Evolutionary conservation across 257 asterid species (phyloP), one percentile per base, ranked within the genome.

Genomic region (Scutellaria barbata): DNA sequence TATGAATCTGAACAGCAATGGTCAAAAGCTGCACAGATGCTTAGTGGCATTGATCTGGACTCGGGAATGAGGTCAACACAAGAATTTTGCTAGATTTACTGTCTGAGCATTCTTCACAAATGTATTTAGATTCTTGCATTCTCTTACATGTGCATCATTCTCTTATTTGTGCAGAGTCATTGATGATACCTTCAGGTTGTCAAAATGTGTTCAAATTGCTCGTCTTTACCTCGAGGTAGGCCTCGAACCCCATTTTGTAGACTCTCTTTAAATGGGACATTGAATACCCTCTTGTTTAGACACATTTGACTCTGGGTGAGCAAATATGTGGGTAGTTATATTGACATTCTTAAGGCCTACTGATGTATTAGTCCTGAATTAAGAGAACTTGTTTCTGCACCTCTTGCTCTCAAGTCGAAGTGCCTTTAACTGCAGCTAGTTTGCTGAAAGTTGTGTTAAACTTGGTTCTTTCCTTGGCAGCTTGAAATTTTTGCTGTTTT

Each of bases 1-100:
- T 95, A 90, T 66, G 99, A 95, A 83, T 92, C 96, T 9, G 98
- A 95, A 75, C 95, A 92, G 60, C 84, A 85, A 63, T 95, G 99
- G 98, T 92, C 98, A 54, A 90, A 84, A 82, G 96, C 98, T 68
- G 99, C 99, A 20, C 96, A 95, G 81, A 95, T 95, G 96, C 97
- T 95, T 46, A 95, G 99, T 14, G 98, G 99, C 85, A 95, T 95
- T 68, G 99, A 95, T 88, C 83, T 95, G 63, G 99, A 95, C 77
- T 95, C 99, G 68, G 98, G 93, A 79, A 92, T 95, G 98, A 92
- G 99, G 99, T 95, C 33, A 73, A 76, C 67, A 13, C 65, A 68
- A 9, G 25, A 45, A n/a, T 17, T 68, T 64, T 13, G 59, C 57
- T 65, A 11, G 42, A 56, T 33, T 59, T 72, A 48, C 60, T 63